A percentile compares a stretch with the other conserved stretches of the same genome.
phyloP scores from a whole-genome alignment of 1,139 yeast species.

The Candida sanyaensis region DNA sequence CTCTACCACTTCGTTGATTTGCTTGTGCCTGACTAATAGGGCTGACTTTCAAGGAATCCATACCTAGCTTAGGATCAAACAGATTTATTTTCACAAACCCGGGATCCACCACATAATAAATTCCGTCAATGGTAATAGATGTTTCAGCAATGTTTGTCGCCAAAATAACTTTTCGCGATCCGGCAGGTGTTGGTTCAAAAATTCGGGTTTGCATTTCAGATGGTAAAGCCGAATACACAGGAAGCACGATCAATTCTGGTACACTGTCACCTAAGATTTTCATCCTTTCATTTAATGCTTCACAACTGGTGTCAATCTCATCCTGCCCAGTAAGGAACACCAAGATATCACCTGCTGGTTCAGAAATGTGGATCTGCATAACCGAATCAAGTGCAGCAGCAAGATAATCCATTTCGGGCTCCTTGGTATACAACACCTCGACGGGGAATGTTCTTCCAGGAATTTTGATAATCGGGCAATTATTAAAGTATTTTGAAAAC shows the following conservation, averaged over 20 bases:
- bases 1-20: conserved; percentile 80
- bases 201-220: conserved; percentile 94
- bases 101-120: conserved; percentile 96
- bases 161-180: conserved; percentile 90
- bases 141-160: conserved; percentile 98
- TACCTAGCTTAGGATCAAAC: conserved; percentile 94
- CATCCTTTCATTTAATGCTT: conserved; percentile 65
- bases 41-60: conserved; percentile 89
- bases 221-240: conserved; percentile 93
- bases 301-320: conserved; percentile 97
- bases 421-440: conserved; percentile 95
- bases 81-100: conserved; percentile 97
- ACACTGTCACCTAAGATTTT: conserved; percentile 55
- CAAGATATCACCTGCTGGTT: conserved; percentile 89
- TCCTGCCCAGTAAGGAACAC: conserved; percentile 96
- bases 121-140: conserved; percentile 95
- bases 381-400: conserved; percentile 96
- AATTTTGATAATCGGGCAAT: conserved; percentile 92
- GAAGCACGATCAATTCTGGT: conserved; percentile 88
- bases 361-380: conserved; percentile 94
- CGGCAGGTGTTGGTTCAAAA: conserved; percentile 74
- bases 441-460: conserved; percentile 99
- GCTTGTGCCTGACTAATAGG: conserved; percentile 87
- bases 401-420: conserved; percentile 89
- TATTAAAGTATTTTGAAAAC: conserved; percentile 84